phyloP scores from a whole-genome alignment of 148 eudicot species.

The Cornus controversa region DNA sequence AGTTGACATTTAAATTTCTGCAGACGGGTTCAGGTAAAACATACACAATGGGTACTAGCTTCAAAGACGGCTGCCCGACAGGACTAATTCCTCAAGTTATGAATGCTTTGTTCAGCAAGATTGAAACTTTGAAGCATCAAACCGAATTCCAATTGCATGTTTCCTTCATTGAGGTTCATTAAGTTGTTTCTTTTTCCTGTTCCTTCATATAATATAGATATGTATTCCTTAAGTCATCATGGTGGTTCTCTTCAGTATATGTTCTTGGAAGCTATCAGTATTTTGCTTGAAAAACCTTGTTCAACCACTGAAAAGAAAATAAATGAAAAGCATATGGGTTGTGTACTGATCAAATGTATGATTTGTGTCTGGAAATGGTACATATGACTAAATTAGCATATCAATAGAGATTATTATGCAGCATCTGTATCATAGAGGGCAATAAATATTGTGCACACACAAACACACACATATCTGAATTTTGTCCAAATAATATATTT shows the following conservation, averaged over 20 bases:
- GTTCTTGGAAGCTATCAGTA: neutral
- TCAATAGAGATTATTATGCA: neutral
- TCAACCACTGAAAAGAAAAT: neutral
- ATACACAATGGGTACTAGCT: slow-evolving; percentile 95
- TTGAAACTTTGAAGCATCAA: slow-evolving; percentile 69
- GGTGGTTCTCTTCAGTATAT: neutral
- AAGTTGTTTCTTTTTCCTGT: slow-evolving; percentile 1
- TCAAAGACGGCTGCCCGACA: slow-evolving; percentile 63
- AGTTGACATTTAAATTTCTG: slow-evolving; percentile 28
- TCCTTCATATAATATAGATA: neutral
- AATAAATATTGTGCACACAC: neutral
- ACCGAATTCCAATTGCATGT: slow-evolving; percentile 86
- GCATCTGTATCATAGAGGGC: neutral
- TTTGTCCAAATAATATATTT: neutral
- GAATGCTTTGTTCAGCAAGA: slow-evolving; percentile 75
- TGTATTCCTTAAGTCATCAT: neutral
- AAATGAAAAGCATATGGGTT: neutral
- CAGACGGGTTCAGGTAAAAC: slow-evolving; percentile 99
- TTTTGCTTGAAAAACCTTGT: neutral
- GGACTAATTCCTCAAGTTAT: slow-evolving; percentile 93
- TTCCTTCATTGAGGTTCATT: slow-evolving; percentile 91
- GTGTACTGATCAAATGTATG: neutral
- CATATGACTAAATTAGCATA: neutral
- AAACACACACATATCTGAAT: neutral
- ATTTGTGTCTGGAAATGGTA: neutral